A percentile compares a stretch with the other conserved stretches of the same genome.
These are phyloP conservation scores for Sarocladium oryzae DNA, from an alignment of 2,329 filamentous ascomycete genomes.

Conservation along the genomic window DNA sequence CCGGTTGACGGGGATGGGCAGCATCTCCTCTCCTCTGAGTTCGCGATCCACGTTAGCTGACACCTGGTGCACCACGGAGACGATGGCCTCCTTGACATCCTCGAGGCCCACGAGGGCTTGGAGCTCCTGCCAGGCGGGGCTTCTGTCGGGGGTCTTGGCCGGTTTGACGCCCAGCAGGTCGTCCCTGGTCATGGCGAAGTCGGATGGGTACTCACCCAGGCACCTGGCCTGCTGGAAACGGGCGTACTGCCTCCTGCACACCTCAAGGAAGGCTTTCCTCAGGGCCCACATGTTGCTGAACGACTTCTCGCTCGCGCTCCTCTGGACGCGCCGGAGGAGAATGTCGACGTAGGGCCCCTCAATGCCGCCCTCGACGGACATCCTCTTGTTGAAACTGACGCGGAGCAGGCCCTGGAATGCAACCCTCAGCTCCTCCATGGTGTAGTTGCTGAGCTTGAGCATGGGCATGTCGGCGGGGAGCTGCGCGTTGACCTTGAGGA, in stretches of 20 bases:
- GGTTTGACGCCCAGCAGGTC: slow-evolving; percentile 55
- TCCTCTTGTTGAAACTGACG: slow-evolving; percentile 10
- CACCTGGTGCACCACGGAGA: slow-evolving; percentile 41
- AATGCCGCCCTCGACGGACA: slow-evolving; percentile 10
- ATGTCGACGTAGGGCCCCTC: slow-evolving; percentile 9
- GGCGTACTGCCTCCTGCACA: slow-evolving; percentile 8
- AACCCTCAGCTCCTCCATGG: slow-evolving; percentile 7
- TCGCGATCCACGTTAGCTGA: slow-evolving; percentile 51
- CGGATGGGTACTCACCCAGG: slow-evolving; percentile 30
- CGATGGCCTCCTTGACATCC: slow-evolving; percentile 46
- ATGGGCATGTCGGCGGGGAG: slow-evolving; percentile 21
- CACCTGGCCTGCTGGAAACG: slow-evolving; percentile 8
- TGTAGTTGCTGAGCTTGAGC: slow-evolving; percentile 11
- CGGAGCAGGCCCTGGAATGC: slow-evolving; percentile 10
- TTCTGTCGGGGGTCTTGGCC: slow-evolving; percentile 34
- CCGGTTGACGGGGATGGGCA: slow-evolving; percentile 47
- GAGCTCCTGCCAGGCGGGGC: slow-evolving; percentile 44
- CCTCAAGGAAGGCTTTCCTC: slow-evolving; percentile 10
- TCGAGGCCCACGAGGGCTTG: slow-evolving; percentile 46
- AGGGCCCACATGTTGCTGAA: slow-evolving; percentile 12
- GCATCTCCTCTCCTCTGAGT: slow-evolving; percentile 39
- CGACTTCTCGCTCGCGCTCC: slow-evolving; percentile 24
- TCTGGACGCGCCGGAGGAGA: slow-evolving; percentile 43
- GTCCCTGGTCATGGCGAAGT: slow-evolving; percentile 43
- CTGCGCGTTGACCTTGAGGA: slow-evolving; percentile 9